Evolutionary conservation across 2,329 filamentous ascomycete species (phyloP), one percentile per base, ranked within the genome.

Genomic region (Exserohilum turcica): DNA sequence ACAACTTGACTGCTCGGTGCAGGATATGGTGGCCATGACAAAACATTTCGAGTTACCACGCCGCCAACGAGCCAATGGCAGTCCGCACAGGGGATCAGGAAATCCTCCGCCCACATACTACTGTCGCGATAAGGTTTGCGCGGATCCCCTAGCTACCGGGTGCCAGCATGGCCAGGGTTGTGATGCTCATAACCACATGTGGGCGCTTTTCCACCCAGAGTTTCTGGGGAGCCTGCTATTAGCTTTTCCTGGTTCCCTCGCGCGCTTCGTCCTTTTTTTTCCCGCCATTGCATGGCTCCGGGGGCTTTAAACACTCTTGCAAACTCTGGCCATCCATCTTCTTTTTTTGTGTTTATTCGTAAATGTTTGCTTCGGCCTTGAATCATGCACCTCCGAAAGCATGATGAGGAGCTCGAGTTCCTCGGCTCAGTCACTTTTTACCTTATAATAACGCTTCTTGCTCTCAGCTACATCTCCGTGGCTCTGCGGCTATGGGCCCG

Each of bases 401-500:
- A 50, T 24, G 33, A 50, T 24, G 33, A 59, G 33, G 66, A 71
- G 46, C 43, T 66, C 7, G 32, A 61, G 9, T 42, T 58, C 33
- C 48, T 71, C 3, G 66, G 64, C 33, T 54, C 53, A n/a, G 36
- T 65, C 6, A 57, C 57, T 2, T 63, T 63, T 32, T 39, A 48
- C 15, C 37, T 69, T 7, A 54, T 65, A 35, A 62, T 72, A n/a
- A 58, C 52, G 12, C 65, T 74, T 32, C 54, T 72, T n/a, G 28
- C 64, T 38, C 45, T 66, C 13, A 58, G 61, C 46, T 74, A 70
- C 56, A 33, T 61, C 12, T 63, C 69, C 5, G 69, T 74, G n/a
- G 48, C 47, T 18, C 52, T 73, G 12, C 65, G 71, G 24, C 47
- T 74, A 52, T 74, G 67, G 68, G 71, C 72, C 15, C 60, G 71